Evolutionary conservation across 805 yeast species (phyloP).

Genomic region (Saccharomycopsis guyanensis): DNA sequence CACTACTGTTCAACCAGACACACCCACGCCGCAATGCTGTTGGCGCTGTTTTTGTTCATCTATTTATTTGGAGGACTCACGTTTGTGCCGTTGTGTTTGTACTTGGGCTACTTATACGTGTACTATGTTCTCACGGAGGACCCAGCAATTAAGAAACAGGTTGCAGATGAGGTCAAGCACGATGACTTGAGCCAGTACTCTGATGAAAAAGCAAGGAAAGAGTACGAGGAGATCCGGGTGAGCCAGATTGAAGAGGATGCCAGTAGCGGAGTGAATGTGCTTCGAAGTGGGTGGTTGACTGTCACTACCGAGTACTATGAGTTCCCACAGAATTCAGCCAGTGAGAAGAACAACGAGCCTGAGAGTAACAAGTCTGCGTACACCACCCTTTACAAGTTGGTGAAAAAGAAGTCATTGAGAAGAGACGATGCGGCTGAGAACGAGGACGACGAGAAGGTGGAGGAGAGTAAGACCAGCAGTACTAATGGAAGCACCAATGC

Average conservation of each 20-base stretch:
- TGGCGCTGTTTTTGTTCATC: constrained; percentile 32
- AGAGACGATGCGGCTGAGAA: constrained; percentile 5
- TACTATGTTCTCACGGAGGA: constrained; percentile 31
- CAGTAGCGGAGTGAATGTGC: constrained; percentile 56
- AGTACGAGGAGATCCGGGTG: constrained; percentile 40
- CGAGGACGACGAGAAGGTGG: constrained; percentile 14
- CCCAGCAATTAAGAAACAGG: constrained; percentile 23
- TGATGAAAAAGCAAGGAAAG: constrained; percentile 22
- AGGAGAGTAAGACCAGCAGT: constrained; percentile 14
- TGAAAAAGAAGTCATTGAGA: constrained; percentile 28
- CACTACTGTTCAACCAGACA: too few species aligned
- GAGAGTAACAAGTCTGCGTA: constrained; percentile 44
- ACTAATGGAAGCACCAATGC: constrained; percentile 28
- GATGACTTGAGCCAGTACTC: constrained; percentile 22
- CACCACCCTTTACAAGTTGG: constrained; percentile 51
- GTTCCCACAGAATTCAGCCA: constrained; percentile 25
- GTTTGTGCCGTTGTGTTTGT: constrained; percentile 52
- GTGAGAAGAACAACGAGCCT: constrained; percentile 23
- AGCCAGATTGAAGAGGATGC: constrained; percentile 57
- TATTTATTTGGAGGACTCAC: constrained; percentile 80
- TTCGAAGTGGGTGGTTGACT: constrained; percentile 68
- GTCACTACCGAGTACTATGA: constrained; percentile 74
- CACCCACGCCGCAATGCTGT: too few species aligned
- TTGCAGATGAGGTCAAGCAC: constrained; percentile 22
- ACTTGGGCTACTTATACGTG: constrained; percentile 31